Evolutionary conservation across 2,329 filamentous ascomycete species (phyloP).

Genomic region (Chrysoporthe puriensis): DNA sequence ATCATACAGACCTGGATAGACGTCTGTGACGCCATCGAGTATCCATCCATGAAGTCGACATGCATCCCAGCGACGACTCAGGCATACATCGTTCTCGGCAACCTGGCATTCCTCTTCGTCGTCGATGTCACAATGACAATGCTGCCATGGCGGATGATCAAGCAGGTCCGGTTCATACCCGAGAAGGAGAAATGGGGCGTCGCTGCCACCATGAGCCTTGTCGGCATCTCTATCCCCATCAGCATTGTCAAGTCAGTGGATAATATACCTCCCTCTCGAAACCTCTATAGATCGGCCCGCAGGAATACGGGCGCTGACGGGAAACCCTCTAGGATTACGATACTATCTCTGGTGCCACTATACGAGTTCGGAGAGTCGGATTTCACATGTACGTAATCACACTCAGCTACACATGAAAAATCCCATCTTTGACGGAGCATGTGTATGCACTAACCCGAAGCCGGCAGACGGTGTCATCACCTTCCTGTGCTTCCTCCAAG

Average conservation of each 20-base stretch:
- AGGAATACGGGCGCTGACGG: background rate
- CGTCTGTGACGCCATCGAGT: conserved; percentile 1
- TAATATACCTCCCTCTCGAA: background rate
- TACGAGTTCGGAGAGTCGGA: conserved; percentile 18
- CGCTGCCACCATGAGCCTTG: conserved; percentile 29
- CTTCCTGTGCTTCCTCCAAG: conserved; percentile 18
- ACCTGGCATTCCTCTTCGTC: conserved; percentile 10
- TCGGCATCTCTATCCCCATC: conserved; percentile 27
- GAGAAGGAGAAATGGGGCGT: conserved; percentile 23
- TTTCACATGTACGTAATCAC: conserved; percentile 21
- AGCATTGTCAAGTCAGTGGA: conserved; percentile 21
- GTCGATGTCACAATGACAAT: conserved; percentile 12
- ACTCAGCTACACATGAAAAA: background rate
- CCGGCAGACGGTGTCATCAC: conserved; percentile 19
- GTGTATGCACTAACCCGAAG: background rate
- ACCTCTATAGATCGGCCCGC: too few species aligned
- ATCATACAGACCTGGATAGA: background rate
- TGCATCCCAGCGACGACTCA: conserved; percentile 12
- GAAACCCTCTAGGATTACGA: background rate
- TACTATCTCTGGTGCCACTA: conserved; percentile 3
- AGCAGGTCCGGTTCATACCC: conserved; percentile 17
- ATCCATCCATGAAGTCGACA: conserved; percentile 1
- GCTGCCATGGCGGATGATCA: conserved; percentile 19
- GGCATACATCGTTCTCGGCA: background rate
- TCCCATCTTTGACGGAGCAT: background rate